phyloP scores from a whole-genome alignment of 768 basidiomycete species.

The Dentipellis sp. region DNA sequence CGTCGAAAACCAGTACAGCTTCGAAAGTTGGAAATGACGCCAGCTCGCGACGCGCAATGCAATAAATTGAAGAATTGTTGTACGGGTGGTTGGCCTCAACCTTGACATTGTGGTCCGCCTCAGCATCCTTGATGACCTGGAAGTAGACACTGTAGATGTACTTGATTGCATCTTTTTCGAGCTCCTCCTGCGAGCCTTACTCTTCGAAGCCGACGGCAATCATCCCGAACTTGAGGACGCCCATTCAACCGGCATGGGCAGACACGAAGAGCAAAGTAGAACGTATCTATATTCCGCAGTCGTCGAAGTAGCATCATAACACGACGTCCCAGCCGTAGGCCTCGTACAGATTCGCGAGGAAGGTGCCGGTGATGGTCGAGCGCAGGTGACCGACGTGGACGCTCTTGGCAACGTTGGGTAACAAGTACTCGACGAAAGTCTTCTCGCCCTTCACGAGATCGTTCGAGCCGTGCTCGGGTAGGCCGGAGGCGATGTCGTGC shows the following conservation, averaged over 20 bases:
- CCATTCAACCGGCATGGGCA: neutral
- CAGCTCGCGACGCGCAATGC: too few species aligned
- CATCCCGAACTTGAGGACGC: conserved; percentile 55
- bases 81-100: too few species aligned
- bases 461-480: conserved; percentile 79
- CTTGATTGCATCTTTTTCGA: conserved; percentile 85
- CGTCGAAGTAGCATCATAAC: conserved; percentile 89
- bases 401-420: conserved; percentile 95
- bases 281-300: conserved; percentile 94
- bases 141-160: conserved; percentile 94
- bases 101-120: conserved; percentile 61
- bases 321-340: conserved; percentile 90
- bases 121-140: conserved; percentile 83
- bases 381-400: conserved; percentile 97
- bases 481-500: conserved; percentile 44
- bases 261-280: neutral
- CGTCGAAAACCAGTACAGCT: too few species aligned
- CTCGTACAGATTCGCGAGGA: conserved; percentile 84
- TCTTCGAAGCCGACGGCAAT: conserved; percentile 88
- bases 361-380: conserved; percentile 97
- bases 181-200: conserved; percentile 78
- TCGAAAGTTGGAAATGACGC: too few species aligned
- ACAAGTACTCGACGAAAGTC: conserved; percentile 85
- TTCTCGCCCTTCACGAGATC: conserved; percentile 71
- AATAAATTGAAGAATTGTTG: too few species aligned